phyloP scores from a whole-genome alignment of 176 grass and related monocot species.

The Microstegium vimineum region DNA sequence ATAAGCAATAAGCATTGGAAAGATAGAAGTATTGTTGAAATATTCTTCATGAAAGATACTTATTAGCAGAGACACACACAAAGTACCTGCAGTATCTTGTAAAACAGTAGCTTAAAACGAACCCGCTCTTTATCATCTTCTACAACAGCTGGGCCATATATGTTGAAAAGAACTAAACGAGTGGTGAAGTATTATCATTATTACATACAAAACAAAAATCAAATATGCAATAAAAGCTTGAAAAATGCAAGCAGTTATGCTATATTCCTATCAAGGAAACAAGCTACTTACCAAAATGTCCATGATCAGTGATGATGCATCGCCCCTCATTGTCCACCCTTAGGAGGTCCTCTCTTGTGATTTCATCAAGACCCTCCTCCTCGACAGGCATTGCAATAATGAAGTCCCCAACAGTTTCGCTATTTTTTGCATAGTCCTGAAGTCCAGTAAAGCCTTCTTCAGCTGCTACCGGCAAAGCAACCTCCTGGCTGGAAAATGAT shows the following conservation, averaged over 20 bases:
- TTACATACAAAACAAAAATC: slow-evolving; percentile 12
- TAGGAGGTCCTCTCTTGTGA: slow-evolving; percentile 66
- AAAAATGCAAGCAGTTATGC: not conserved
- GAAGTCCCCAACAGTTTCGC: slow-evolving; percentile 44
- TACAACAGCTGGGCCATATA: slow-evolving; percentile 87
- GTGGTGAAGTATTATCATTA: not conserved
- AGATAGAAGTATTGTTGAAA: not conserved
- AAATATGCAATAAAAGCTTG: slow-evolving; percentile 2
- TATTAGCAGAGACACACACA: slow-evolving; percentile 15
- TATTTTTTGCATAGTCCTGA: slow-evolving; percentile 46
- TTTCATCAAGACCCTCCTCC: slow-evolving; percentile 57
- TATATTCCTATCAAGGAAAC: not conserved
- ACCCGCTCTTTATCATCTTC: slow-evolving; percentile 71
- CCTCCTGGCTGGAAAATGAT: slow-evolving; percentile 76
- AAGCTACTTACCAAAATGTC: slow-evolving; percentile 72
- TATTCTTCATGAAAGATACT: not conserved
- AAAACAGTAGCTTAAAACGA: slow-evolving; percentile 91
- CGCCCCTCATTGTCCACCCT: slow-evolving; percentile 86
- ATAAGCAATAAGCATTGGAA: not conserved
- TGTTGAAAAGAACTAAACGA: slow-evolving; percentile 84
- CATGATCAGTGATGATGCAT: slow-evolving; percentile 88
- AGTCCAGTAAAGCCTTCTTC: slow-evolving; percentile 91
- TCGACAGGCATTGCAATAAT: slow-evolving; percentile 38
- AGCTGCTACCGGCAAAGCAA: slow-evolving; percentile 74
- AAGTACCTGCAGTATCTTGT: slow-evolving; percentile 76